Percentiles rank a stretch among this genome's conserved stretches.
Conservation (phyloP, 768 basidiomycete genomes). For the Collybiopsis luxurians region DNA sequence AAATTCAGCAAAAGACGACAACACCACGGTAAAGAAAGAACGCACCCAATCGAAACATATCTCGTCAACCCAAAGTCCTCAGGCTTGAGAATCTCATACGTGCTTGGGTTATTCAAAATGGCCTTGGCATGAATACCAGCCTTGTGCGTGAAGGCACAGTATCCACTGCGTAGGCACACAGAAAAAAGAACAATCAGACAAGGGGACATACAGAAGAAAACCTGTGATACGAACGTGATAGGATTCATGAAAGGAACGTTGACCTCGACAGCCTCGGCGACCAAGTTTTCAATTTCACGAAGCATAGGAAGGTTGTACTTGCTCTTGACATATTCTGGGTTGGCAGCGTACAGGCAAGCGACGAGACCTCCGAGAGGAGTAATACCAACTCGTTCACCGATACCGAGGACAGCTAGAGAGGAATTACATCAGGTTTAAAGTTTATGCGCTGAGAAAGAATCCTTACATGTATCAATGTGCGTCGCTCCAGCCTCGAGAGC, state of each 20-base stretch:
- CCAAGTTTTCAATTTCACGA: slow-evolving; percentile 97
- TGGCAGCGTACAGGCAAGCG: slow-evolving; percentile 93
- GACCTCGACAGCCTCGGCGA: slow-evolving; percentile 98
- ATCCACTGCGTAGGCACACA: slow-evolving; percentile 62
- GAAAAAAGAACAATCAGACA: background rate
- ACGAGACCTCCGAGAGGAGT: slow-evolving; percentile 96
- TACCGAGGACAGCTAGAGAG: slow-evolving; percentile 82
- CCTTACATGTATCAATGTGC: slow-evolving; percentile 94
- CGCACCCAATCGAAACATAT: slow-evolving; percentile 94
- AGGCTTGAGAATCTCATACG: slow-evolving; percentile 98
- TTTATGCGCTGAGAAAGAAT: background rate
- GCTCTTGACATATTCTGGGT: slow-evolving; percentile 98
- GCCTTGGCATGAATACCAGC: slow-evolving; percentile 99
- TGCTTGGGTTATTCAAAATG: slow-evolving; percentile 98
- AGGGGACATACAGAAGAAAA: no score
- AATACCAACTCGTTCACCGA: slow-evolving; percentile 98
- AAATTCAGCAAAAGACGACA: background rate
- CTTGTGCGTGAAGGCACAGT: slow-evolving; percentile 99
- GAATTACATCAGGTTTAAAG: background rate
- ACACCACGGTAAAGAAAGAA: slow-evolving; percentile 7
- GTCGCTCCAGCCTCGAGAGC: slow-evolving; percentile 99
- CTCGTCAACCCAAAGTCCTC: slow-evolving; percentile 98
- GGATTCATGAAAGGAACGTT: slow-evolving; percentile 97
- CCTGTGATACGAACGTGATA: slow-evolving; percentile 63
- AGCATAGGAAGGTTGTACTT: slow-evolving; percentile 99